Conservation (phyloP, 2,329 filamentous ascomycete genomes). For the Phaeophleospora eucalypticola region DNA sequence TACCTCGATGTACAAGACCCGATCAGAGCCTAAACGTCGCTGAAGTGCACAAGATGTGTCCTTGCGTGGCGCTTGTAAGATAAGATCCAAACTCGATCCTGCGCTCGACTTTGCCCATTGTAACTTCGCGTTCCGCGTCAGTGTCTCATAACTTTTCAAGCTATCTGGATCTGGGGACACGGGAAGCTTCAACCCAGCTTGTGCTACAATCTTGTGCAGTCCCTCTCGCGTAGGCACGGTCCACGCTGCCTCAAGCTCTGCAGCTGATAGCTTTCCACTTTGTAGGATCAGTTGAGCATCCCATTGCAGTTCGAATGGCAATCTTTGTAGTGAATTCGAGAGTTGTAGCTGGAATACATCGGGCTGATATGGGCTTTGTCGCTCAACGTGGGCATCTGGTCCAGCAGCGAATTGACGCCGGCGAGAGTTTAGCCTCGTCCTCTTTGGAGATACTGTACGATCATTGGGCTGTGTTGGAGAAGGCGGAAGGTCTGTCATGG, state of each 20-base stretch:
- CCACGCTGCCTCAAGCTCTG: constrained; percentile 13
- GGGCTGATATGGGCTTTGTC: too few relatives aligned
- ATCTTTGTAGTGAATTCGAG: constrained; percentile 1
- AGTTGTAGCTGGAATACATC: too few relatives aligned
- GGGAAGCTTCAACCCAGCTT: too few relatives aligned
- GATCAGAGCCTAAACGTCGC: constrained; percentile 33
- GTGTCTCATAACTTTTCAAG: constrained; percentile 4
- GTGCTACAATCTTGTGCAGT: constrained; percentile 13
- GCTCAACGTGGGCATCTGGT: too few relatives aligned
- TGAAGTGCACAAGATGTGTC: constrained; percentile 26
- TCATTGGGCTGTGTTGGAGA: too few relatives aligned
- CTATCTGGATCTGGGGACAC: too few relatives aligned
- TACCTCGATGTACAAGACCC: constrained; percentile 40
- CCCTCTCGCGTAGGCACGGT: constrained; percentile 4
- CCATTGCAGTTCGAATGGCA: constrained; percentile 18
- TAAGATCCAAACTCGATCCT: constrained; percentile 21
- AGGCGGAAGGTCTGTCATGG: too few relatives aligned
- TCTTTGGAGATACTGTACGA: too few relatives aligned
- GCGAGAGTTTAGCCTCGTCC: too few relatives aligned
- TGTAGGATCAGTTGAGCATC: constrained; percentile 23
- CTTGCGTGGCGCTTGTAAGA: constrained; percentile 16
- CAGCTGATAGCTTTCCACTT: constrained; percentile 7
- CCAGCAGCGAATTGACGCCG: too few relatives aligned
- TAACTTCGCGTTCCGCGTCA: constrained; percentile 14
- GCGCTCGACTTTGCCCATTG: constrained; percentile 8